A percentile compares a stretch with the other conserved stretches of the same genome.
These are phyloP conservation scores for Atkinsonella texensis DNA, from an alignment of 2,329 filamentous ascomycete genomes.

Conservation along the genomic window DNA sequence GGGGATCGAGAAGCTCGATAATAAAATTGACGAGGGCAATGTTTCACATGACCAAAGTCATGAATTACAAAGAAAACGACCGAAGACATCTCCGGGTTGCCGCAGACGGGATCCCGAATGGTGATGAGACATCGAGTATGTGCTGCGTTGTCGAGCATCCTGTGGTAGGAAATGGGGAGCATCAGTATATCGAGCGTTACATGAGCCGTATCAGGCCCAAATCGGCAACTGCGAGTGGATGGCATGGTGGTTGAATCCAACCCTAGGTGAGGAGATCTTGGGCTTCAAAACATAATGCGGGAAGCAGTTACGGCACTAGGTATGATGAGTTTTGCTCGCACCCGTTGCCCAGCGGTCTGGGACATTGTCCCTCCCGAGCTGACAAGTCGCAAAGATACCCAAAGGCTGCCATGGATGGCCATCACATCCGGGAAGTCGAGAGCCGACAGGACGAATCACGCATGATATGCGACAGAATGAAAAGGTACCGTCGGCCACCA, in stretches of 20 bases:
- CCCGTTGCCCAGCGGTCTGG: background rate
- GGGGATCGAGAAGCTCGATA: slow-evolving; percentile 8
- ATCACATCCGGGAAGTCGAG: background rate
- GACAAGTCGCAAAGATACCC: background rate
- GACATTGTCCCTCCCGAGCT: background rate
- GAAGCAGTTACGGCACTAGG: background rate
- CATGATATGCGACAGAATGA: background rate
- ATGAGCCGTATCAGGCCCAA: slow-evolving; percentile 16
- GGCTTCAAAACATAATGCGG: background rate
- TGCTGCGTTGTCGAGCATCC: slow-evolving; percentile 12
- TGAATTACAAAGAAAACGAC: slow-evolving; percentile 7
- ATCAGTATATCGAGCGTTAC: slow-evolving; percentile 6
- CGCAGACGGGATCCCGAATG: slow-evolving; percentile 11
- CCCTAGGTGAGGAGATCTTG: background rate
- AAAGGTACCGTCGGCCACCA: background rate
- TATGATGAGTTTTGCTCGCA: background rate
- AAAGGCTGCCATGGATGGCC: background rate
- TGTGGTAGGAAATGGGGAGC: background rate
- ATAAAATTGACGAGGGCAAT: slow-evolving; percentile 8
- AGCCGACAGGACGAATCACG: background rate
- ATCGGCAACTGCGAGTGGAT: slow-evolving; percentile 14
- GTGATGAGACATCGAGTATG: slow-evolving; percentile 1
- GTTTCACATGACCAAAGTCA: slow-evolving; percentile 10
- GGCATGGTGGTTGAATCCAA: background rate
- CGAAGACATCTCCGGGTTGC: slow-evolving; percentile 1